phyloP scores from a whole-genome alignment of 1,284 basidiomycete genomes.

The Pholiota adiposa region DNA sequence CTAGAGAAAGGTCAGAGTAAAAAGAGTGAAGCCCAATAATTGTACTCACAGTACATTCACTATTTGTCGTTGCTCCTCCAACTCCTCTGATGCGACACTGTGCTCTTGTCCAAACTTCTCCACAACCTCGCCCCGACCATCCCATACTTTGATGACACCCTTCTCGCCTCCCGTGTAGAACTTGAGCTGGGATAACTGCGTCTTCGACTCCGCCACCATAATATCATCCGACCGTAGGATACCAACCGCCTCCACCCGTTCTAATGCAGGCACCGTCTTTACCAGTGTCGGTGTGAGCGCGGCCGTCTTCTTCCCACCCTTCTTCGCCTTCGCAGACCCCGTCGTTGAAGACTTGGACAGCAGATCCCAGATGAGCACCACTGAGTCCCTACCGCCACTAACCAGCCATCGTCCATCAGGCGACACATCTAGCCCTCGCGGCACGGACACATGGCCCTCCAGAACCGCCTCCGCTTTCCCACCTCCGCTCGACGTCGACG shows the following conservation, averaged over 20 bases:
- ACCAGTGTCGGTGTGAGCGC: constrained; percentile 58
- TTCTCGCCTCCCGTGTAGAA: constrained; percentile 92
- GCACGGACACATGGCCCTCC: constrained; percentile 92
- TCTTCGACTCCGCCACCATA: constrained; percentile 42
- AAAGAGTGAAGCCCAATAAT: constrained; percentile 10
- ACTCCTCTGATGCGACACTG: constrained; percentile 49
- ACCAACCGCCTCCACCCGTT: constrained; percentile 88
- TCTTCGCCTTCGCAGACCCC: constrained; percentile 32
- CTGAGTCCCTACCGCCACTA: constrained; percentile 89
- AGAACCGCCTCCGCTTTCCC: constrained; percentile 79
- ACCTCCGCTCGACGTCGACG: constrained; percentile 55
- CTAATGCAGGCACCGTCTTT: constrained; percentile 87
- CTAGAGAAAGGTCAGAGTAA: constrained; percentile 44
- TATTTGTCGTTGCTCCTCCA: constrained; percentile 82
- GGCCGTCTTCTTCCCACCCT: constrained; percentile 58
- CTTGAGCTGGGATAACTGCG: constrained; percentile 47
- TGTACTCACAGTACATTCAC: constrained; percentile 67
- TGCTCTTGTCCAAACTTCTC: constrained; percentile 63
- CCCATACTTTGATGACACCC: constrained; percentile 85
- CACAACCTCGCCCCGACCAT: constrained; percentile 68
- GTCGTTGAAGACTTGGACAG: constrained; percentile 32
- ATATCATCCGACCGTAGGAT: constrained; percentile 60
- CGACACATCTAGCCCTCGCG: constrained; percentile 86
- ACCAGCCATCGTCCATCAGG: constrained; percentile 85
- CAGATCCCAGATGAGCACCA: constrained; percentile 90